Percentiles rank a stretch among this genome's conserved stretches.
phyloP scores from a whole-genome alignment of 176 grass and related monocot species.

The Thalia dealbata region DNA sequence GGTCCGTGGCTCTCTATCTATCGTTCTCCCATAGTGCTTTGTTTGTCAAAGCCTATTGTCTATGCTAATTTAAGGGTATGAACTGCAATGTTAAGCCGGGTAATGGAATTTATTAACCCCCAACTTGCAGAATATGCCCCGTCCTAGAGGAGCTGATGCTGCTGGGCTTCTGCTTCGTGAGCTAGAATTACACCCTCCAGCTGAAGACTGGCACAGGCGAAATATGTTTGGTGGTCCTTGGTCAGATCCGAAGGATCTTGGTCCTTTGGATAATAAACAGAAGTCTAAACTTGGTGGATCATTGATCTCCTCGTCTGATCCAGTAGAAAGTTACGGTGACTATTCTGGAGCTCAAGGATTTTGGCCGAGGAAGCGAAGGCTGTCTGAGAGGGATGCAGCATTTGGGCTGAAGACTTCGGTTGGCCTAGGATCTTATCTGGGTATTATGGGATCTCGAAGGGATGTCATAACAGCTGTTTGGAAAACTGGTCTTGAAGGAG shows the following conservation, averaged over 20 bases:
- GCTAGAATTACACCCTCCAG: slow-evolving; percentile 88
- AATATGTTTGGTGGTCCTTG: slow-evolving; percentile 99
- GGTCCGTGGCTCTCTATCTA: background rate
- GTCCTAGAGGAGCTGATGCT: slow-evolving; percentile 93
- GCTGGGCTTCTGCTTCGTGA: slow-evolving; percentile 95
- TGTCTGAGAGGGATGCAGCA: slow-evolving; percentile 94
- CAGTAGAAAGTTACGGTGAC: slow-evolving; percentile 41
- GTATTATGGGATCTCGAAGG: slow-evolving; percentile 95
- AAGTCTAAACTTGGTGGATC: slow-evolving; percentile 53
- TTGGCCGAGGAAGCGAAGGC: slow-evolving; percentile 88
- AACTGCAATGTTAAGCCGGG: background rate
- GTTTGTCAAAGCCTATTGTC: too few species aligned
- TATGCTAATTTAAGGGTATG: background rate
- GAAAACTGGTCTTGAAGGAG: slow-evolving; percentile 85
- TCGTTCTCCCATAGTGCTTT: background rate
- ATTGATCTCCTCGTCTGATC: slow-evolving; percentile 30
- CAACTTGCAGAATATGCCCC: slow-evolving; percentile 79
- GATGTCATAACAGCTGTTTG: slow-evolving; percentile 90
- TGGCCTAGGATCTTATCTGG: slow-evolving; percentile 84
- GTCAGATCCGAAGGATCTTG: slow-evolving; percentile 88
- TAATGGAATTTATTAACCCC: background rate
- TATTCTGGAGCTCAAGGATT: slow-evolving; percentile 50
- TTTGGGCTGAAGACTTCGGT: slow-evolving; percentile 98
- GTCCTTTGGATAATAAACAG: slow-evolving; percentile 64
- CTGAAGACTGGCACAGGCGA: slow-evolving; percentile 96